Percentiles rank a stretch among this genome's conserved stretches.
Evolutionary conservation across 768 basidiomycete species (phyloP).

Genomic region (Pleurotus ostreatus): DNA sequence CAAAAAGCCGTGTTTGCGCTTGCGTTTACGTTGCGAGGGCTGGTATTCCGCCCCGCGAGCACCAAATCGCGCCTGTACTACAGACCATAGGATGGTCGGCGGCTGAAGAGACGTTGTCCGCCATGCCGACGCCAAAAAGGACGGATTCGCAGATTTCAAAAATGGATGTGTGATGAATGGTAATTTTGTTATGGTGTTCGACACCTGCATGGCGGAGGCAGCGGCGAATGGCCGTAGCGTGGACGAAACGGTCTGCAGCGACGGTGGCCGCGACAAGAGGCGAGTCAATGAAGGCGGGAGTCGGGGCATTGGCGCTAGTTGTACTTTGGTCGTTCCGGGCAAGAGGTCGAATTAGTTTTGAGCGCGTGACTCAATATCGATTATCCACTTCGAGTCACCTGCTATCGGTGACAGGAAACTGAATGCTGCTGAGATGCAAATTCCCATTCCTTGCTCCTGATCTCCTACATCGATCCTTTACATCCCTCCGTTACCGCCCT

Average conservation of each 20-base stretch:
- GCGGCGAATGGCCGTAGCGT: not conserved
- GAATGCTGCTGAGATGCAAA: constrained; percentile 18
- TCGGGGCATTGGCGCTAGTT: constrained; percentile 34
- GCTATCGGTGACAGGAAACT: constrained; percentile 12
- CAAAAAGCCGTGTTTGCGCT: constrained; percentile 91
- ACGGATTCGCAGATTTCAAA: constrained; percentile 15
- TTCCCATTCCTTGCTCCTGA: constrained; percentile 23
- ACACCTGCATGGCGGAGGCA: constrained; percentile 1
- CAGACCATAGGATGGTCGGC: constrained; percentile 34
- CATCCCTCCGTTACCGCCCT: constrained; percentile 16
- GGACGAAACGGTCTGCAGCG: constrained; percentile 17
- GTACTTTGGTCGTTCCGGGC: not conserved
- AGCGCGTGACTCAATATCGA: constrained; percentile 16
- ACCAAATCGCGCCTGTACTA: constrained; percentile 56
- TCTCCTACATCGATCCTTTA: constrained; percentile 16
- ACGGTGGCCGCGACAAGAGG: constrained; percentile 30
- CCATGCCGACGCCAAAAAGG: constrained; percentile 16
- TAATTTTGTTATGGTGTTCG: constrained; percentile 10
- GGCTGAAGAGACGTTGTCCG: not conserved
- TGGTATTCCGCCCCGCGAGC: constrained; percentile 90
- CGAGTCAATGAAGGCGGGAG: constrained; percentile 33
- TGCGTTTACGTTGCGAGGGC: constrained; percentile 90
- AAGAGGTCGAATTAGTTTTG: not conserved
- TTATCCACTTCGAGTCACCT: constrained; percentile 7
- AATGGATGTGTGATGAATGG: constrained; percentile 14